Percentiles rank a stretch among this genome's conserved stretches.
Evolutionary conservation across 2,329 filamentous ascomycete species (phyloP).

Genomic region (Penicillium sp.): DNA sequence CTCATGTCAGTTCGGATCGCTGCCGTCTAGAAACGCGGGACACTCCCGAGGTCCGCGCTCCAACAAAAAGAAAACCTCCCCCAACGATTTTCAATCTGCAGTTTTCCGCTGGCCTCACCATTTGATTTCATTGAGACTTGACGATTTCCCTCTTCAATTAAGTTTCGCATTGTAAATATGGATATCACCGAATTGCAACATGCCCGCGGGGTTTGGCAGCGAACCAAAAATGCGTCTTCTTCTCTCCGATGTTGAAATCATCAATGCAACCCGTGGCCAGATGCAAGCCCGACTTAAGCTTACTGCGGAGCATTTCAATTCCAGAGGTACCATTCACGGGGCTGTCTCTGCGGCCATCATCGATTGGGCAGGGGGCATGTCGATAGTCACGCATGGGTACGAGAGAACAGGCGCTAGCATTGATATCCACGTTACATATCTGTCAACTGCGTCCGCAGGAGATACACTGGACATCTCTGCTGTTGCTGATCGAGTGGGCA

Average conservation of each 20-base stretch:
- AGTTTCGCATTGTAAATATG: background rate
- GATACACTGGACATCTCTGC: slow-evolving; percentile 6
- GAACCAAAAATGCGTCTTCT: slow-evolving; percentile 9
- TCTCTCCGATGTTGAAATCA: slow-evolving; percentile 7
- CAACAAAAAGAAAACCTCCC: no score
- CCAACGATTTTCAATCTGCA: background rate
- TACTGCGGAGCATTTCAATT: slow-evolving; percentile 10
- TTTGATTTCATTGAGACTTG: background rate
- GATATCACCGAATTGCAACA: slow-evolving; percentile 3
- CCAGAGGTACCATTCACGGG: slow-evolving; percentile 8
- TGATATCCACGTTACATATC: slow-evolving; percentile 9
- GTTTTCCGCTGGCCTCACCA: background rate
- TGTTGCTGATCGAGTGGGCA: slow-evolving; percentile 6
- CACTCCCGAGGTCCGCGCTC: background rate
- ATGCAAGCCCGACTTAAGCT: slow-evolving; percentile 10
- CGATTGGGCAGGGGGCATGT: slow-evolving; percentile 11
- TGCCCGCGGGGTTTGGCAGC: slow-evolving; percentile 9
- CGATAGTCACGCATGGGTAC: slow-evolving; percentile 9
- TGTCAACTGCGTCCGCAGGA: slow-evolving; percentile 6
- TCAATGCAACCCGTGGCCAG: slow-evolving; percentile 1
- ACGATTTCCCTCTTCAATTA: background rate
- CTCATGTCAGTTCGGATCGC: background rate
- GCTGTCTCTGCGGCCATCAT: slow-evolving; percentile 9
- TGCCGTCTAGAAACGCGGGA: background rate
- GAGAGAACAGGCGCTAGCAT: slow-evolving; percentile 10